Percentiles rank a stretch among this genome's conserved stretches.
Evolutionary conservation across 225 moss, liverwort and hornwort species (phyloP).

Genomic region (Pseudisothecium myosuroides): DNA sequence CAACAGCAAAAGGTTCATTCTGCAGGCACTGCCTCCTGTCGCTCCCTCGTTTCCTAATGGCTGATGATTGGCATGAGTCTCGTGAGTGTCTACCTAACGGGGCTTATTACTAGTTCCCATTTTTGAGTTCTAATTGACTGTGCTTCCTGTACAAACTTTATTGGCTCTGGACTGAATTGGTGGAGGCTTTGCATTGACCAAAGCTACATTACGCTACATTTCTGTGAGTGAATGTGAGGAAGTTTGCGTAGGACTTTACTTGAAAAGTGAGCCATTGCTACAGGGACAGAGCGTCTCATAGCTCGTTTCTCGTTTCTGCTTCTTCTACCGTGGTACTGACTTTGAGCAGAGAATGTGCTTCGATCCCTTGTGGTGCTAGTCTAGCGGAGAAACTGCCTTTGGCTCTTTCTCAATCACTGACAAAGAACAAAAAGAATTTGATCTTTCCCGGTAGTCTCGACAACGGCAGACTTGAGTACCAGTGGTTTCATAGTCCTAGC

Average conservation of each 20-base stretch:
- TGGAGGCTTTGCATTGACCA: not conserved
- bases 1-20: conserved; percentile 66
- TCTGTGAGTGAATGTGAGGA: not conserved
- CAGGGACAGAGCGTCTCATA: not conserved
- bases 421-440: not conserved
- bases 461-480: not conserved
- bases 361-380: not conserved
- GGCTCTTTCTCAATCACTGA: not conserved
- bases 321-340: not conserved
- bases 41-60: not conserved
- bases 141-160: conserved; percentile 20
- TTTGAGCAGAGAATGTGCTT: not conserved
- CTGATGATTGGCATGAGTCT: not conserved
- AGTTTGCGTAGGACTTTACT: not conserved
- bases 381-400: not conserved
- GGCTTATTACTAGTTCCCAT: not conserved
- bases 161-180: not conserved
- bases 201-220: not conserved
- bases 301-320: not conserved
- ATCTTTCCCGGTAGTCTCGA: not conserved
- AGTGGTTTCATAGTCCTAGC: not conserved
- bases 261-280: not conserved
- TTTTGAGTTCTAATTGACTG: conserved; percentile 12
- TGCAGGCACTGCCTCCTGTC: conserved; percentile 11
- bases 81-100: not conserved